Conservation (phyloP, 441 rosid species). For the Eutrema salsugineum region DNA sequence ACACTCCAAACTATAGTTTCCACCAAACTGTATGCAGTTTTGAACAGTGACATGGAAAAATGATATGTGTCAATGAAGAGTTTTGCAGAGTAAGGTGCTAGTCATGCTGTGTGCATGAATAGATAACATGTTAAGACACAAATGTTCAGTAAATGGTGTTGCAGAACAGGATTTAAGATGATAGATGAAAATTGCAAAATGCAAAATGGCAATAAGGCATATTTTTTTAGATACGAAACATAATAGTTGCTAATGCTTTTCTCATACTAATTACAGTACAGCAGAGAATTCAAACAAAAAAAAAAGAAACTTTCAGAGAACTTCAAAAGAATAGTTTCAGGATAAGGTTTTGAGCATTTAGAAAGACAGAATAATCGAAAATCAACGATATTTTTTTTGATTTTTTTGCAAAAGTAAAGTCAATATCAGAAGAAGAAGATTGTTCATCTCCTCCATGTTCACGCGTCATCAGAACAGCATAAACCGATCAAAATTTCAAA, state of each 20-base stretch:
- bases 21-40: background rate
- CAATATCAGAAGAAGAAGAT: background rate
- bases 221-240: background rate
- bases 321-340: background rate
- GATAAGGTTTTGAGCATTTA: background rate
- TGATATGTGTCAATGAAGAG: background rate
- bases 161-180: background rate
- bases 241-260: background rate
- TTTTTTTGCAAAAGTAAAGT: background rate
- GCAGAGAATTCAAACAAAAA: background rate
- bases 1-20: background rate
- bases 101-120: background rate
- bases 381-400: background rate
- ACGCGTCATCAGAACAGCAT: background rate
- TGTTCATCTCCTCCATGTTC: background rate
- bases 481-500: background rate
- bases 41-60: background rate
- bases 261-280: background rate
- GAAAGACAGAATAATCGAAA: background rate
- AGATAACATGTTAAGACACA: background rate
- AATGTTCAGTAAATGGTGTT: background rate
- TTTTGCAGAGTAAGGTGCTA: background rate
- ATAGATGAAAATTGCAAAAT: too few species aligned
- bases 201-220: background rate
- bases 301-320: background rate